phyloP scores from a whole-genome alignment of 768 basidiomycete species.

The Trametes gibbosa region DNA sequence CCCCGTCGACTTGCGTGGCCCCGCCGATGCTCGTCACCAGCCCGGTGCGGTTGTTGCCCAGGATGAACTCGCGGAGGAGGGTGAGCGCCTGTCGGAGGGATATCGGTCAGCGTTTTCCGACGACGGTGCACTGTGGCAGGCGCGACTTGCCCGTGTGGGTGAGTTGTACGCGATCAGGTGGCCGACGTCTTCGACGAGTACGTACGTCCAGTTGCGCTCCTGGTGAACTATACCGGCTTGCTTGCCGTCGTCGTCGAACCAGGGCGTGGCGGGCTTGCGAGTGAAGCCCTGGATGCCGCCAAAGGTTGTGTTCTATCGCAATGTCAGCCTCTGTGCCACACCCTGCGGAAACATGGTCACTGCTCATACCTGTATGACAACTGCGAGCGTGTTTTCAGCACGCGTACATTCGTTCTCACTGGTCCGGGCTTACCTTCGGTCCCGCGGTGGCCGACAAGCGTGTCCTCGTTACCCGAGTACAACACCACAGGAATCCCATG shows the following conservation, averaged over 20 bases:
- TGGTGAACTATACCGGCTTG: conserved; percentile 73
- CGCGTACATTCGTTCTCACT: neutral
- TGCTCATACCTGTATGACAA: conserved; percentile 47
- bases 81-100: conserved; percentile 47
- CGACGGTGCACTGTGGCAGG: neutral
- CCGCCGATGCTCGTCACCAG: conserved; percentile 39
- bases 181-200: conserved; percentile 36
- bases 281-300: conserved; percentile 77
- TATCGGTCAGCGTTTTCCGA: neutral
- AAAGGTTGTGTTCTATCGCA: conserved; percentile 72
- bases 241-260: conserved; percentile 56
- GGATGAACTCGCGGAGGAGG: conserved; percentile 63
- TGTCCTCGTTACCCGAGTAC: conserved; percentile 69
- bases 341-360: too few relatives aligned
- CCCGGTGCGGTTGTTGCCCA: conserved; percentile 61
- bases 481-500: conserved; percentile 52
- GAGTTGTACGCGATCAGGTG: conserved; percentile 37
- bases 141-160: conserved; percentile 45
- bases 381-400: neutral
- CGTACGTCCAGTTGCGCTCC: conserved; percentile 59
- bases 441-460: conserved; percentile 58
- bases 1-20: conserved; percentile 41
- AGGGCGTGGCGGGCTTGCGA: conserved; percentile 62
- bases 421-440: conserved; percentile 47
- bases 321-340: neutral